A percentile compares a stretch with the other conserved stretches of the same genome.
These are phyloP conservation scores for Chytriomyces sp. DNA, from an alignment of 192 early-diverging fungal species.

Conservation along the genomic window DNA sequence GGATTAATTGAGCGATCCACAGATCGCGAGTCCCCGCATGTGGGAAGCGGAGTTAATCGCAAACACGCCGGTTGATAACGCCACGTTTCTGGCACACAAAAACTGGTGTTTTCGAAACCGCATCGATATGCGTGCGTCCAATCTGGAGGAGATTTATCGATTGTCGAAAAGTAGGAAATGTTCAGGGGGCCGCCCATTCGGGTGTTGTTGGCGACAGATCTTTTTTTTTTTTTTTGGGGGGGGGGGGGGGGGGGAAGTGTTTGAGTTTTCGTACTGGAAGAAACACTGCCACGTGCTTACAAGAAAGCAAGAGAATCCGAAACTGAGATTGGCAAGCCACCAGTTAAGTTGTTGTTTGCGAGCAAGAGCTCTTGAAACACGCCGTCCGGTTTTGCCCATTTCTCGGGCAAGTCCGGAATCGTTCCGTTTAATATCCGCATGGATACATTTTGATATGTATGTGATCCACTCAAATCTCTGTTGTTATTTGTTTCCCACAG, in stretches of 20 bases:
- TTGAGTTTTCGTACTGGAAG: background rate
- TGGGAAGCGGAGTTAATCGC: background rate
- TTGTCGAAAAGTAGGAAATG: background rate
- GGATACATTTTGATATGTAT: background rate
- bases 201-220: slow-evolving; percentile 13
- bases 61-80: slow-evolving; percentile 14
- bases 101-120: slow-evolving; percentile 5
- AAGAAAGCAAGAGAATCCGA: slow-evolving; percentile 1
- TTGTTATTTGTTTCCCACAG: background rate
- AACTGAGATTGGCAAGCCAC: slow-evolving; percentile 8
- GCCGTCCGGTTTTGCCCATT: background rate
- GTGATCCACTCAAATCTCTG: background rate
- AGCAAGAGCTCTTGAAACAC: background rate
- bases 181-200: slow-evolving; percentile 14
- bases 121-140: slow-evolving; percentile 23
- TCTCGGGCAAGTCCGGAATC: slow-evolving; percentile 23
- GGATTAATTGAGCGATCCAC: background rate
- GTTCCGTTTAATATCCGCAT: slow-evolving; percentile 8
- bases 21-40: background rate
- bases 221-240: slow-evolving; percentile 11
- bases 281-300: background rate
- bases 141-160: background rate
- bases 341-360: slow-evolving; percentile 28
- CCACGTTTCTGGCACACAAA: slow-evolving; percentile 17
- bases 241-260: background rate